phyloP scores from a whole-genome alignment of 2,329 filamentous ascomycete genomes.

The Ascochyta rabiei region DNA sequence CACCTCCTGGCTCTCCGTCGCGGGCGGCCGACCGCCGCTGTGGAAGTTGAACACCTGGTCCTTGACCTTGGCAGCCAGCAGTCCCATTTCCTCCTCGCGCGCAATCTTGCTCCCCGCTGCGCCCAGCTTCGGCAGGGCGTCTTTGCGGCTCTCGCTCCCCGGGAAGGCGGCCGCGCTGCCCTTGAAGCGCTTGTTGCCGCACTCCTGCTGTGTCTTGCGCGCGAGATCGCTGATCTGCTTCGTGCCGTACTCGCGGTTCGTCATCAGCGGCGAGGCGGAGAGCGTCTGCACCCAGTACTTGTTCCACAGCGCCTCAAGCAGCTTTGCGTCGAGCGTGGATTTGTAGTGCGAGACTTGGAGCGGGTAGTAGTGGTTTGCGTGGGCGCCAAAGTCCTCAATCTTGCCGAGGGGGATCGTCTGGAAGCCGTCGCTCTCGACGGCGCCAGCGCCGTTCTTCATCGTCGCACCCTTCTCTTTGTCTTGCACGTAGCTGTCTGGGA shows the following conservation, averaged over 20 bases:
- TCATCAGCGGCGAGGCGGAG: slow-evolving; percentile 86
- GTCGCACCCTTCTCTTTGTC: slow-evolving; percentile 51
- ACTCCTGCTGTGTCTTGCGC: slow-evolving; percentile 76
- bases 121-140: slow-evolving; percentile 64
- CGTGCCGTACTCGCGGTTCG: slow-evolving; percentile 90
- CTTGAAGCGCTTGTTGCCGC: slow-evolving; percentile 47
- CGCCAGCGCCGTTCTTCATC: slow-evolving; percentile 35
- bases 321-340: slow-evolving; percentile 82
- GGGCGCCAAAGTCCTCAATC: slow-evolving; percentile 93
- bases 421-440: slow-evolving; percentile 63
- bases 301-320: slow-evolving; percentile 93
- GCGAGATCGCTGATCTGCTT: slow-evolving; percentile 91
- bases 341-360: slow-evolving; percentile 95
- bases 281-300: slow-evolving; percentile 99
- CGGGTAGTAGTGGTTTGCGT: slow-evolving; percentile 87
- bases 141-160: slow-evolving; percentile 31
- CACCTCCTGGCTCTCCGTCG: slow-evolving; percentile 24
- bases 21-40: not conserved
- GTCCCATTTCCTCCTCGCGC: slow-evolving; percentile 66
- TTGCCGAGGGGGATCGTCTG: slow-evolving; percentile 89
- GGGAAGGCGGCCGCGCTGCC: slow-evolving; percentile 14
- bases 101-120: slow-evolving; percentile 66
- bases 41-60: slow-evolving; percentile 60
- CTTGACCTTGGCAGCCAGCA: slow-evolving; percentile 69
- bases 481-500: slow-evolving; percentile 69